Conservation (phyloP, 768 basidiomycete species). For the Rhodotorula kratochvilovae region DNA sequence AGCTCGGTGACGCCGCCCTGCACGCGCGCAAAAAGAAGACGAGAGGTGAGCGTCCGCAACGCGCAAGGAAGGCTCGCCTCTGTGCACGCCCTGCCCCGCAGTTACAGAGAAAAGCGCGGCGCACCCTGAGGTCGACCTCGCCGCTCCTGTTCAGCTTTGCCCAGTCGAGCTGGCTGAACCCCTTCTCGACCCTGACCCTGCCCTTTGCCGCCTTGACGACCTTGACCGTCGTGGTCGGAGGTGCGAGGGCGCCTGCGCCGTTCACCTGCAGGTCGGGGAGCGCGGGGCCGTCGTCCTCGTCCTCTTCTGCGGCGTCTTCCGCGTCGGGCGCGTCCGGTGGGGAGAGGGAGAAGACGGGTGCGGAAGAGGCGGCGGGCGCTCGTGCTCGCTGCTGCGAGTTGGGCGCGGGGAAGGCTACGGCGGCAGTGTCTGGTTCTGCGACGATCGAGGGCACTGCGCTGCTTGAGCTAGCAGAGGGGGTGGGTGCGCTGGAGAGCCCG, state of each 20-base stretch:
- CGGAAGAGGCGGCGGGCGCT: conserved; percentile 9
- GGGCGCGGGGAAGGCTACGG: conserved; percentile 48
- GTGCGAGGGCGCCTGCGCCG: conserved; percentile 40
- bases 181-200: conserved; percentile 79
- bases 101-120: not conserved
- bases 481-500: no score
- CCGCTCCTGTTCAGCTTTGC: conserved; percentile 79
- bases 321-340: conserved; percentile 6
- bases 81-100: not conserved
- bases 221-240: conserved; percentile 60
- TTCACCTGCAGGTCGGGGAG: not conserved
- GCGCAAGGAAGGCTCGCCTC: not conserved
- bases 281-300: not conserved
- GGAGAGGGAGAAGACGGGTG: conserved; percentile 21
- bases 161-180: conserved; percentile 91
- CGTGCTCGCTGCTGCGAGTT: conserved; percentile 44
- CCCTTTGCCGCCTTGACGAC: conserved; percentile 63
- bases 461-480: not conserved
- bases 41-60: not conserved
- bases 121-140: conserved; percentile 63
- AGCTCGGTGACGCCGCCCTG: conserved; percentile 66
- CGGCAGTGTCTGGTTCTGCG: conserved; percentile 44
- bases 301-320: not conserved
- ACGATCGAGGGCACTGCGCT: not conserved
- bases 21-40: not conserved